Conservation (phyloP, 164 flowering plant species). For the Magnolia changhungtana region DNA sequence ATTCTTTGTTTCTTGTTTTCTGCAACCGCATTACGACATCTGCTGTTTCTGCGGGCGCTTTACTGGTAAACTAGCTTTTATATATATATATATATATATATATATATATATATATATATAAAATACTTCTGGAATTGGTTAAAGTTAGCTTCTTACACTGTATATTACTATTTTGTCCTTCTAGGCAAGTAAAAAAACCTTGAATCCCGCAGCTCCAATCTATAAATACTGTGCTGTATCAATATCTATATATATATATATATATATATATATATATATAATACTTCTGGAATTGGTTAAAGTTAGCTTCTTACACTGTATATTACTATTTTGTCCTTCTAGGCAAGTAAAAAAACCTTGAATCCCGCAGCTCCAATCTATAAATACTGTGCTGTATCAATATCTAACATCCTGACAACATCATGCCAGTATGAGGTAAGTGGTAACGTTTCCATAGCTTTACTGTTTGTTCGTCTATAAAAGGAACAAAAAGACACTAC, state of each 20-base stretch:
- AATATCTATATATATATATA: too few relatives aligned
- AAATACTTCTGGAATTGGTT: background rate
- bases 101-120: background rate
- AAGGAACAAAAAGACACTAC: background rate
- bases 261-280: background rate
- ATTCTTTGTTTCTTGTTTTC: conserved; percentile 89
- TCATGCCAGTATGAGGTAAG: conserved; percentile 97
- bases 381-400: conserved; percentile 74
- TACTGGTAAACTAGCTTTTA: conserved; percentile 56
- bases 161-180: conserved; percentile 6
- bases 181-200: conserved; percentile 77
- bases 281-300: background rate
- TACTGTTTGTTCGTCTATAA: background rate
- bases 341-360: conserved; percentile 83
- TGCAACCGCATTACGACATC: conserved; percentile 91
- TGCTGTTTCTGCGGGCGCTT: conserved; percentile 73
- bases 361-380: conserved; percentile 94
- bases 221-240: conserved; percentile 81
- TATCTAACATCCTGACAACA: conserved; percentile 91
- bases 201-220: conserved; percentile 93
- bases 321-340: conserved; percentile 9
- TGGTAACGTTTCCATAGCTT: background rate
- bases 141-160: conserved; percentile 1
- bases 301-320: conserved; percentile 3
- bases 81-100: too few relatives aligned